Base-by-base conservation (phyloP, 2,329 filamentous ascomycete genomes). In the Fusarium mundagurra region DNA sequence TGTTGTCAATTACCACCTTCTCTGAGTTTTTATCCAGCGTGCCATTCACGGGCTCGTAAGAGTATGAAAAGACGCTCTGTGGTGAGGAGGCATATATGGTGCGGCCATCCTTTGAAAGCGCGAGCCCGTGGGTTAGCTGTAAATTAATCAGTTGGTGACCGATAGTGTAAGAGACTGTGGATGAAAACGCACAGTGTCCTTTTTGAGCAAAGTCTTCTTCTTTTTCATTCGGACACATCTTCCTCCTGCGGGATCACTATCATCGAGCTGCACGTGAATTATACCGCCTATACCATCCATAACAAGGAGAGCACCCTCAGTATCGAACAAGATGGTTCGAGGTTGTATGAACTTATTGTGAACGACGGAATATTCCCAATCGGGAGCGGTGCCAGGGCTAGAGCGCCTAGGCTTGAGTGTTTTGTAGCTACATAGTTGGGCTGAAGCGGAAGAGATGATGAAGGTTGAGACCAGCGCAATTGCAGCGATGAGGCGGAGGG, bases 61-160 rank as follows among this genome's bases (percentile, higher is more conserved):
- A 79, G 90, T 91, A 94, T 5, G 88, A 84, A 77, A 86, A 92
- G 39, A 93, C 90, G n/a, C 85, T 83, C 54, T 88, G 84, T 11
- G 85, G 78, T 5, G 87, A 88, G 0, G 92, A 93, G 22, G 87
- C 88, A 75, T 88, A 90, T 61, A 91, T 79, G 5, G 85, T 89
- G 45, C 82, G 84, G 61, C 87, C 86, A 78, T 91, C 86, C 8
- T 80, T 78, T 1, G 87, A 88, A 27, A 91, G 77, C 34, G 88
- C 85, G 58, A 91, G 83, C 44, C 88, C 88, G 73, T 91, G 89
- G 75, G 88, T 90, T 24, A 90, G 82, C 86, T 89, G n/a, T 14
- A 24, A 34, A n/a, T 73, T 22, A 18, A 33, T 75, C 16, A 75
- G 69, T 43, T 27, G 34, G 18, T 41, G 31, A 8, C 43, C 13